Evolutionary conservation across 163 green algal genomes (phyloP), one percentile per base, ranked within the genome.

Genomic region (Chloroidium sp.): DNA sequence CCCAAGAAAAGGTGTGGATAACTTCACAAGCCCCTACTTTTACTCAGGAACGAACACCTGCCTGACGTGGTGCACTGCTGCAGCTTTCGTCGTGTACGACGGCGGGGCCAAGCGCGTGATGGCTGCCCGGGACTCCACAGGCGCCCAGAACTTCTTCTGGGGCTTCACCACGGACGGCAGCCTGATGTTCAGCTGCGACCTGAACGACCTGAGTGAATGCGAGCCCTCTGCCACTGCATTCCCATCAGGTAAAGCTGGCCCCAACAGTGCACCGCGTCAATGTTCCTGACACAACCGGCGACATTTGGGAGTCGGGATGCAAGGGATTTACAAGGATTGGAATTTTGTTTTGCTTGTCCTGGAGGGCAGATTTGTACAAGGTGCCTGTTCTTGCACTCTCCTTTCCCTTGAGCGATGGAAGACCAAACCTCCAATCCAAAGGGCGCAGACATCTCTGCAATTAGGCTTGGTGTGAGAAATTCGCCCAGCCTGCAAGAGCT

Each of bases 21-120:
- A 36, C 36, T 36, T 36, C 36, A 36, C 36, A 36, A 36, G 36
- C 36, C 36, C 36, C 36, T 36, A 36, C 36, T 36, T 36, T 36
- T 36, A 36, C 36, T 36, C 36, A 36, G 36, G 36, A 36, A 36
- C 36, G 36, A 36, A 36, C 36, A 36, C 36, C 36, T 36, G 36
- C 36, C 36, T 36, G 36, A 36, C 36, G 36, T 36, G 64, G 6
- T 72, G 64, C 64, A 72, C 6, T 6, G 64, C 64, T 72, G 75
- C 76, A 79, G 88, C 89, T 0, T 94, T 93, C 82, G 82, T 94
- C 10, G 88, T 93, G 61, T 92, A 87, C 57, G 89, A 92, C 76
- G 77, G 80, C 60, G 2, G 80, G 1, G 76, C 87, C 62, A 87
- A 90, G 80, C 84, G 91, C 0, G 90, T 95, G 78, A 85, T 92